These are phyloP conservation scores for Rhipidocladum racemiflorum DNA, from an alignment of 176 grass and related monocot species.

Conservation along the genomic window DNA sequence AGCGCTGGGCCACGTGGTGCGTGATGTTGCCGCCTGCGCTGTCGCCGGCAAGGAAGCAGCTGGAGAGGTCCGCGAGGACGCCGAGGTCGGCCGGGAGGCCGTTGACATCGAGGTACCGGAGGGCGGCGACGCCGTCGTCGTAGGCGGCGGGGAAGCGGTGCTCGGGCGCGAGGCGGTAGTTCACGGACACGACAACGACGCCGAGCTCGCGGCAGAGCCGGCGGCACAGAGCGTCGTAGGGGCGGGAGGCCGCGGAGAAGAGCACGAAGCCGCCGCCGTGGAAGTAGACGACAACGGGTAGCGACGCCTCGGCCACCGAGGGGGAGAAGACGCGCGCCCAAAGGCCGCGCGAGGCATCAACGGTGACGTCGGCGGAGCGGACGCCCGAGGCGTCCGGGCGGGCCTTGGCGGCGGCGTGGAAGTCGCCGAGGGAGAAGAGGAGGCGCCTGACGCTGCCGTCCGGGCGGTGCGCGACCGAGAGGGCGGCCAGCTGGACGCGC, in stretches of 20 bases:
- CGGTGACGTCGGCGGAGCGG: conserved; percentile 30
- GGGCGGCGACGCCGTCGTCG: conserved; percentile 52
- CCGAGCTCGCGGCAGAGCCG: conserved; percentile 25
- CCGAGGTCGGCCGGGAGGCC: background rate
- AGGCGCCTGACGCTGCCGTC: conserved; percentile 43
- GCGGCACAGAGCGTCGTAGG: conserved; percentile 31
- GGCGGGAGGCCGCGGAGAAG: conserved; percentile 20
- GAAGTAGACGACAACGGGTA: conserved; percentile 41
- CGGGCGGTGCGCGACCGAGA: conserved; percentile 13
- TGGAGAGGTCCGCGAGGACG: conserved; percentile 25
- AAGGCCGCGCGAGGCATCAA: conserved; percentile 34
- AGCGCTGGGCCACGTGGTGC: conserved; percentile 47
- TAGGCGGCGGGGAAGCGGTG: conserved; percentile 85
- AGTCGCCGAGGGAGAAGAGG: conserved; percentile 37
- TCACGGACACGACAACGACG: conserved; percentile 43
- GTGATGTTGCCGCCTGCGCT: conserved; percentile 45
- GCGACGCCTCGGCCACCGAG: background rate
- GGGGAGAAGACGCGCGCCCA: conserved; percentile 38
- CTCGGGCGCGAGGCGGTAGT: conserved; percentile 88
- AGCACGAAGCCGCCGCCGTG: conserved; percentile 50
- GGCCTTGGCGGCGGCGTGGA: background rate
- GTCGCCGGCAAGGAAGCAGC: conserved; percentile 45
- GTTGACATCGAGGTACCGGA: conserved; percentile 39
- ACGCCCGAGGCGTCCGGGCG: conserved; percentile 26
- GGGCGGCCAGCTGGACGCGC: conserved; percentile 29